Evolutionary conservation across 768 basidiomycete genomes (phyloP).

Genomic region (Hericium erinaceus): DNA sequence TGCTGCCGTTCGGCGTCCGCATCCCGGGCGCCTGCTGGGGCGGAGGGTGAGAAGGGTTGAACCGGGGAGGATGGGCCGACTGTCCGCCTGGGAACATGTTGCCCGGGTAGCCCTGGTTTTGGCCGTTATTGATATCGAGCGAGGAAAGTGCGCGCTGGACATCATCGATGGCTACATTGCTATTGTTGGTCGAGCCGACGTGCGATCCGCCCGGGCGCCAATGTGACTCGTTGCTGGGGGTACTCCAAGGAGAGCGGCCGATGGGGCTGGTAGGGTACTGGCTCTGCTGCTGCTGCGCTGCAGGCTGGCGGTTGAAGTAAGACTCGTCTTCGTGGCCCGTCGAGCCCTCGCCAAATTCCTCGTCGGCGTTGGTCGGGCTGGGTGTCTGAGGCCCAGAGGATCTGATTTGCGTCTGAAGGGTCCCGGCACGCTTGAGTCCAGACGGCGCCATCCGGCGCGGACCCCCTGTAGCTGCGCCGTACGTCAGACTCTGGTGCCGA

Average conservation of each 20-base stretch:
- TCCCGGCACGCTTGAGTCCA: slow-evolving; percentile 68
- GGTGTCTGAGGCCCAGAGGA: slow-evolving; percentile 31
- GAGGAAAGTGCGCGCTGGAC: slow-evolving; percentile 65
- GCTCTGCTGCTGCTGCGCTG: slow-evolving; percentile 15
- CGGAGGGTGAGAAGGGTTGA: slow-evolving; percentile 42
- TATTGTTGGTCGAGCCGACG: slow-evolving; percentile 16
- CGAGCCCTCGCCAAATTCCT: slow-evolving; percentile 45
- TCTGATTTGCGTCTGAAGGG: slow-evolving; percentile 45
- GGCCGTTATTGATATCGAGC: slow-evolving; percentile 44
- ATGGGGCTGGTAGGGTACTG: slow-evolving; percentile 46
- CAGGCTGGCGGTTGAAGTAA: slow-evolving; percentile 34
- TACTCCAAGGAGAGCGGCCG: slow-evolving; percentile 58
- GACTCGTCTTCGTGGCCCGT: slow-evolving; percentile 49
- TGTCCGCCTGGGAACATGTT: slow-evolving; percentile 33
- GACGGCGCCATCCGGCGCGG: slow-evolving; percentile 35
- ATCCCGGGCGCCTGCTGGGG: slow-evolving; percentile 35
- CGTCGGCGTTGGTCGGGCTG: slow-evolving; percentile 45
- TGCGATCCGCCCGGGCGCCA: slow-evolving; percentile 41
- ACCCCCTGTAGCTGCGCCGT: slow-evolving; percentile 48
- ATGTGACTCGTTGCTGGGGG: slow-evolving; percentile 36
- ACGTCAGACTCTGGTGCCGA: slow-evolving; percentile 72
- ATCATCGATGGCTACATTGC: slow-evolving; percentile 51
- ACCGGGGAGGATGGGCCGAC: slow-evolving; percentile 58
- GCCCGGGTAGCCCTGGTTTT: slow-evolving; percentile 22
- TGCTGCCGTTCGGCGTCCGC: slow-evolving; percentile 30